Percentiles rank a stretch among this genome's conserved stretches.
These are phyloP conservation scores for Climacium dendroides DNA, from an alignment of 225 moss, liverwort and hornwort genomes.

Conservation along the genomic window DNA sequence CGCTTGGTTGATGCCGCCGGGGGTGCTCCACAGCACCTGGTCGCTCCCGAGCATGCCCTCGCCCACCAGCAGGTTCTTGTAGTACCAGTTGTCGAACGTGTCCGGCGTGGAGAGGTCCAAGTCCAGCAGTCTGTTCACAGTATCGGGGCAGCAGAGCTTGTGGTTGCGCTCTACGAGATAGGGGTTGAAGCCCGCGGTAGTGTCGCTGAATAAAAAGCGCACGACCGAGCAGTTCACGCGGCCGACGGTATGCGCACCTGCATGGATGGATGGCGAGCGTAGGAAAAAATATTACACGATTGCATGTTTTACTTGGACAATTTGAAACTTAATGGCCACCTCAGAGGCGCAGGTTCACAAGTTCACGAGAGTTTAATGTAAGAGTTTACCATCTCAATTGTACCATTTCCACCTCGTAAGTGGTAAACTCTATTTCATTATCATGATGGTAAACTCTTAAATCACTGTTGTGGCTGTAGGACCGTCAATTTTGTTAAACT, in stretches of 20 bases:
- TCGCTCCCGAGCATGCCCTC: slow-evolving; percentile 10
- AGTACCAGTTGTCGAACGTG: slow-evolving; percentile 45
- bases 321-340: not conserved
- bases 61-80: slow-evolving; percentile 10
- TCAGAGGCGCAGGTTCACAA: not conserved
- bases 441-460: too few relatives aligned
- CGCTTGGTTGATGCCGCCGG: not conserved
- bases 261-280: not conserved
- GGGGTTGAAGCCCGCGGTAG: not conserved
- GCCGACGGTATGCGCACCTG: slow-evolving; percentile 66
- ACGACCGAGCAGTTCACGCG: slow-evolving; percentile 17
- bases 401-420: not conserved
- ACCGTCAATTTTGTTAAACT: not conserved
- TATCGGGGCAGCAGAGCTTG: not conserved
- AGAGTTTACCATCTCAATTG: not conserved
- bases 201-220: not conserved
- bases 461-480: not conserved
- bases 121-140: not conserved
- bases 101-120: slow-evolving; percentile 17
- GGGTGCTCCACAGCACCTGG: slow-evolving; percentile 3
- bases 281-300: not conserved
- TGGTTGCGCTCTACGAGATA: not conserved
- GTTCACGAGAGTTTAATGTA: not conserved
- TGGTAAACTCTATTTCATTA: not conserved
- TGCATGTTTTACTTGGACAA: not conserved